Evolutionary conservation across 805 yeast species (phyloP), one percentile per base, ranked within the genome.

Genomic region (Cyberlindnera maclurae): DNA sequence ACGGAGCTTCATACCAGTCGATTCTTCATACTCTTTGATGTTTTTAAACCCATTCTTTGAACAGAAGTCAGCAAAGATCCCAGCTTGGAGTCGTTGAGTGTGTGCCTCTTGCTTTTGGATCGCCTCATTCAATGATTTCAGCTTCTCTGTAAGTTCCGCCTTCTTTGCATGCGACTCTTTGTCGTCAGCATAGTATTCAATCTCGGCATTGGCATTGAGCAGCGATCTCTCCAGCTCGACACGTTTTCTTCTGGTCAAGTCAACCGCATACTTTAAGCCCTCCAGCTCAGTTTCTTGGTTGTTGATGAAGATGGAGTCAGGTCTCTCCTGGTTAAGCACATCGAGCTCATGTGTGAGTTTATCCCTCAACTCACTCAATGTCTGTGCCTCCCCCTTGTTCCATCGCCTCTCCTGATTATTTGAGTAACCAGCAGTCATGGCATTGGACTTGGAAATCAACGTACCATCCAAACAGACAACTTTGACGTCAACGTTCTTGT

Each of bases 381-480:
- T 63, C 37, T 70, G 72, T 47, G 74, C 71, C 49, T 80, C 84
- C 31, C 74, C 71, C 52, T 82, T 86, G 56, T 79, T 87, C 95
- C 95, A 86, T 45, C 74, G 70, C 40, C 69, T 66, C n/a, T 67
- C 60, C 22, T 58, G 54, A 29, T 66, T 66, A n/a, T 67, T 67
- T 5, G 76, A 68, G 22, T 68, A 63, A 47, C 97, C 97, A 57
- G 97, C 97, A 8, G 97, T 82, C 95, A 93, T 86, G 28, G 88
- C 67, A 6, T 96, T 96, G 4, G 90, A 79, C 51, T 77, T 78
- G 54, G 86, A 87, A 34, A 93, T 83, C 24, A 88, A 67, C 0
- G 90, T 75, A 2, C 98, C 98, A 36, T 86, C 87, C 12, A 86
- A 52, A 1, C 96, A 75, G 3, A 89, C 95, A 35, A 83, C 63